Evolutionary conservation across 768 basidiomycete genomes (phyloP).

Genomic region (Neoboletus brunneissimus): DNA sequence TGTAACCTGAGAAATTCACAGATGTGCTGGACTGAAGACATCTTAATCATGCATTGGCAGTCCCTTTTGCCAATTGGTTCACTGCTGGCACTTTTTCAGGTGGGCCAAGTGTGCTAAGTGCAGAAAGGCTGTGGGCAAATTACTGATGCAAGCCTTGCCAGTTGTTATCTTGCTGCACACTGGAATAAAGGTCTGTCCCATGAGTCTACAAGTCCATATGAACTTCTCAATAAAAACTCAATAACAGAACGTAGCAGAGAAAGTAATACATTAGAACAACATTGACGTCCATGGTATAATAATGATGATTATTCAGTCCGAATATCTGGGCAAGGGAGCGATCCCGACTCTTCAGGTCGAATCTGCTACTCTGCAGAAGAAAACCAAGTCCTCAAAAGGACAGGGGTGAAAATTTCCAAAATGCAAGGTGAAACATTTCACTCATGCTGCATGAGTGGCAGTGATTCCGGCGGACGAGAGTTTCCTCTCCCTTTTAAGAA

Average conservation of each 20-base stretch:
- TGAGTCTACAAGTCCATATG: not conserved
- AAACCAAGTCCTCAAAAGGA: not conserved
- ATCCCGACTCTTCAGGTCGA: not conserved
- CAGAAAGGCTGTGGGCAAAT: no score
- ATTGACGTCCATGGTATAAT: not conserved
- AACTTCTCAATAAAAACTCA: not conserved
- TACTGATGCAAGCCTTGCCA: no score
- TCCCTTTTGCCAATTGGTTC: no score
- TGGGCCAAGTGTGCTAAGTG: no score
- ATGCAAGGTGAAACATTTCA: not conserved
- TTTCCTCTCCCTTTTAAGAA: slow-evolving; percentile 19
- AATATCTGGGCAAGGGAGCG: not conserved
- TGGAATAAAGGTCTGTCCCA: not conserved
- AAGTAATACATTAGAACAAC: not conserved
- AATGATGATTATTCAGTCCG: not conserved
- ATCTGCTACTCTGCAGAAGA: not conserved
- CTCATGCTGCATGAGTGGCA: not conserved
- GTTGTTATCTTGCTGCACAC: not conserved
- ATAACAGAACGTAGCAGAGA: not conserved
- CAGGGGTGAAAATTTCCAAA: not conserved
- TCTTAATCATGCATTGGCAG: no score
- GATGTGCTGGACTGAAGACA: no score
- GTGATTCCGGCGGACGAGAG: slow-evolving; percentile 16
- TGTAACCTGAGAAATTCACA: no score
- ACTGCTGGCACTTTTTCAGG: no score